Percentiles rank a stretch among this genome's conserved stretches.
These are phyloP conservation scores for Tylopilus sp. DNA, from an alignment of 1,284 basidiomycete species.

Conservation along the genomic window DNA sequence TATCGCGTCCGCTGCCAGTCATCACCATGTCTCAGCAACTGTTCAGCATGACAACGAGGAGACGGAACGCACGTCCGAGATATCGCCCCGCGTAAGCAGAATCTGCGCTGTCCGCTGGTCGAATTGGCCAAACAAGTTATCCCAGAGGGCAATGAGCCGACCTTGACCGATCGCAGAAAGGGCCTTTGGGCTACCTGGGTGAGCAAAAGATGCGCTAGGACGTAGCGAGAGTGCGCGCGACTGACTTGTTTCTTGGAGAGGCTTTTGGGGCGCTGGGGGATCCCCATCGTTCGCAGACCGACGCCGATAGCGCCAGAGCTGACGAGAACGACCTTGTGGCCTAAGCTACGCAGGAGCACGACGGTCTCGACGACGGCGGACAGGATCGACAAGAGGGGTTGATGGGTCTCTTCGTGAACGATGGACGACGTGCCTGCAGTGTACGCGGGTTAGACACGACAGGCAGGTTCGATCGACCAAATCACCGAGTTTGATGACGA, in stretches of 20 bases:
- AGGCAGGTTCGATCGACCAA: not conserved
- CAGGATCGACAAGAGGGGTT: slow-evolving; percentile 86
- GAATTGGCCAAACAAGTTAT: slow-evolving; percentile 90
- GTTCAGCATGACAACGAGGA: not conserved
- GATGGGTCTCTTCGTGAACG: slow-evolving; percentile 85
- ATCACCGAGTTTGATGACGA: slow-evolving; percentile 84
- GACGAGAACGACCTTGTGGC: slow-evolving; percentile 93
- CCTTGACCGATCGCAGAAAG: slow-evolving; percentile 97
- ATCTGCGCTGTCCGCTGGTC: slow-evolving; percentile 97
- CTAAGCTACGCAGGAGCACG: slow-evolving; percentile 69
- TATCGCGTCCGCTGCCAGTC: slow-evolving; percentile 77
- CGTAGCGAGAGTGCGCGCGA: not conserved
- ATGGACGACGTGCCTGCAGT: slow-evolving; percentile 86
- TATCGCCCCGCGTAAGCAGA: slow-evolving; percentile 90
- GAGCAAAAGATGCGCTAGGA: not conserved
- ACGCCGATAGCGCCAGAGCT: slow-evolving; percentile 97
- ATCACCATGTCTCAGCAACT: slow-evolving; percentile 1
- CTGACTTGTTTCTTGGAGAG: slow-evolving; percentile 86
- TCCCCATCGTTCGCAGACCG: slow-evolving; percentile 87
- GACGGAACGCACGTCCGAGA: slow-evolving; percentile 81
- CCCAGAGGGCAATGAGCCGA: slow-evolving; percentile 93
- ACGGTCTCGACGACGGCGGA: slow-evolving; percentile 93
- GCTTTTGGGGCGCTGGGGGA: slow-evolving; percentile 77
- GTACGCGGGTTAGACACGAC: slow-evolving; percentile 3
- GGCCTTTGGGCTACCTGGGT: slow-evolving; percentile 51